Conservation (phyloP, 176 grass and related monocot species). For the Eragrostis curvula region DNA sequence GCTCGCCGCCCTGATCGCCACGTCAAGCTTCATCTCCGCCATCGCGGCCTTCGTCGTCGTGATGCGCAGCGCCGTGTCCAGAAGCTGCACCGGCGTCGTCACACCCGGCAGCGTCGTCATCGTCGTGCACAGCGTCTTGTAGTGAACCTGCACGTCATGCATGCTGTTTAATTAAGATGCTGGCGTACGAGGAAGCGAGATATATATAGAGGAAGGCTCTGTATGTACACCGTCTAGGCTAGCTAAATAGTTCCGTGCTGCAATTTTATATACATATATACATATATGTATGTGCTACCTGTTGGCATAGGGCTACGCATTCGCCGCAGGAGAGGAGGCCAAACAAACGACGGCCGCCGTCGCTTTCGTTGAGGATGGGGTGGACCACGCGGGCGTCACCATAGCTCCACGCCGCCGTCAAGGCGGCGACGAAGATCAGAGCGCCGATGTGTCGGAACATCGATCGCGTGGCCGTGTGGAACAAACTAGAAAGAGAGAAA, state of each 20-base stretch:
- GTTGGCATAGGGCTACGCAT: conserved; percentile 41
- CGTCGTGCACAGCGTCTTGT: conserved; percentile 47
- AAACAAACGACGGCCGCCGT: conserved; percentile 33
- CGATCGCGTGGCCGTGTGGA: background rate
- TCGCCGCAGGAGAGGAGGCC: background rate
- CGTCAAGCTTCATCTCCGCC: conserved; percentile 34
- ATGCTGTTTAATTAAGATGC: background rate
- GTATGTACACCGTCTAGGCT: background rate
- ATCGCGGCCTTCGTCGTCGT: conserved; percentile 41
- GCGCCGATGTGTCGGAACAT: conserved; percentile 40
- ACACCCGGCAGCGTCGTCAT: conserved; percentile 49
- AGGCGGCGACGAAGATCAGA: conserved; percentile 31
- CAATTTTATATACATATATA: background rate
- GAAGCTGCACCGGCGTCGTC: conserved; percentile 45
- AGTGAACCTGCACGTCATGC: conserved; percentile 41
- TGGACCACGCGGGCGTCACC: conserved; percentile 36
- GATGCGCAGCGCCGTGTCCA: conserved; percentile 37
- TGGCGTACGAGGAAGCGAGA: no score
- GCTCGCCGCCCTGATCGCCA: background rate
- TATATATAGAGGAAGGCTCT: no score
- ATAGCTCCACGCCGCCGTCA: conserved; percentile 28
- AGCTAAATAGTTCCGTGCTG: background rate
- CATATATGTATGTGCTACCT: conserved; percentile 20
- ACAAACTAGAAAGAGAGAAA: conserved; percentile 22
- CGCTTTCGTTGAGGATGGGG: conserved; percentile 13